Evolutionary conservation across 257 asterid genomes (phyloP).

Genomic region (Pogostemon cablin): DNA sequence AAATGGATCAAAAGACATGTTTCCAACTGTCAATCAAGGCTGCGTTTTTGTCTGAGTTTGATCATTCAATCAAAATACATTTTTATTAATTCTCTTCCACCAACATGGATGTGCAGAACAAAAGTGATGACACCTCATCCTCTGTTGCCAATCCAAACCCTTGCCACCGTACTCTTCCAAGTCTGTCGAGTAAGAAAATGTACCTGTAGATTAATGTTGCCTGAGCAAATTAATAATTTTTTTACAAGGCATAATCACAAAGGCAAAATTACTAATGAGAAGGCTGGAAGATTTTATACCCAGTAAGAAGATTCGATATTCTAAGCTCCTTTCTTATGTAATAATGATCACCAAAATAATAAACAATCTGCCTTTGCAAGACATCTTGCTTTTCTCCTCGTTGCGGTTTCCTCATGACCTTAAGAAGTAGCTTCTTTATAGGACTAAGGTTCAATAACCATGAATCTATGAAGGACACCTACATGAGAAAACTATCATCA

Average conservation of each 20-base stretch:
- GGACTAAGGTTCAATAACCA: slow-evolving; percentile 72
- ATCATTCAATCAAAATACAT: neutral
- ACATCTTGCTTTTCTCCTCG: slow-evolving; percentile 46
- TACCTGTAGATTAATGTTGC: slow-evolving; percentile 51
- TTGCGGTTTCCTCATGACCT: slow-evolving; percentile 68
- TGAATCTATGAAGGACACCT: slow-evolving; percentile 85
- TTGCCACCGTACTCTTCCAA: slow-evolving; percentile 93
- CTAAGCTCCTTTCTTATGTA: slow-evolving; percentile 87
- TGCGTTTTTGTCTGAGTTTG: slow-evolving; percentile 17
- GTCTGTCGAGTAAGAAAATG: slow-evolving; percentile 74
- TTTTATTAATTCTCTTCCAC: slow-evolving; percentile 52
- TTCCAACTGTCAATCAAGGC: slow-evolving; percentile 7
- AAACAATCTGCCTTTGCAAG: slow-evolving; percentile 61
- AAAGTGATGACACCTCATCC: slow-evolving; percentile 77
- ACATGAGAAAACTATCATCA: slow-evolving; percentile 29
- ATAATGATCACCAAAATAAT: slow-evolving; percentile 88
- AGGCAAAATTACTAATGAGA: neutral
- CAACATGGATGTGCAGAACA: slow-evolving; percentile 68
- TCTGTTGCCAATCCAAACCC: slow-evolving; percentile 76
- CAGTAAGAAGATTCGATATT: slow-evolving; percentile 79
- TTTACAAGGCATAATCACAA: neutral
- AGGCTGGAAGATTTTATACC: slow-evolving; percentile 46
- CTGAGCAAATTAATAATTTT: neutral
- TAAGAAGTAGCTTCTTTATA: slow-evolving; percentile 74
- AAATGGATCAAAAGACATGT: neutral